Percentiles rank a stretch among this genome's conserved stretches.
Evolutionary conservation across 2,329 filamentous ascomycete species (phyloP).

Genomic region (Thielaviopsis populi): DNA sequence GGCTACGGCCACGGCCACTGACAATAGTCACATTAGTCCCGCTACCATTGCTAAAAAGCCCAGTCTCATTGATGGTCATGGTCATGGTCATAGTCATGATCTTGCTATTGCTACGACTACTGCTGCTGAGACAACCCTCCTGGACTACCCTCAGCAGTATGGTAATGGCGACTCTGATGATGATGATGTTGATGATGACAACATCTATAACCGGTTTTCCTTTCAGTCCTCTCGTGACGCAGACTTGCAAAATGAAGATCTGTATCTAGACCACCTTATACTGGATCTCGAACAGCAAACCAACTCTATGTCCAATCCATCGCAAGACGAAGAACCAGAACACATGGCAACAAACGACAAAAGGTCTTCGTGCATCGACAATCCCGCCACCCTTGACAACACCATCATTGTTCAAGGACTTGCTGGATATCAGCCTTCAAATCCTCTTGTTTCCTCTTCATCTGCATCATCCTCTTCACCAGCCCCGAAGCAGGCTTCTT

Average conservation of each 20-base stretch:
- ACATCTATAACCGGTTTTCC: background rate
- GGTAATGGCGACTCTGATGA: background rate
- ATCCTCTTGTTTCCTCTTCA: conserved; percentile 1
- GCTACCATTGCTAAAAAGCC: background rate
- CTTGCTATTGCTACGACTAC: background rate
- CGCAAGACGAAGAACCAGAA: background rate
- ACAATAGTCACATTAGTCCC: background rate
- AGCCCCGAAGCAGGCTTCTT: background rate
- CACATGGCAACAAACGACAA: background rate
- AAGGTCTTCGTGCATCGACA: background rate
- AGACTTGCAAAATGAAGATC: background rate
- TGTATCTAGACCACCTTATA: background rate
- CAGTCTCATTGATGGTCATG: background rate
- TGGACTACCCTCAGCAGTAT: background rate
- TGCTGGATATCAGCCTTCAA: background rate
- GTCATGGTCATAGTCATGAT: background rate
- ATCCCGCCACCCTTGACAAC: background rate
- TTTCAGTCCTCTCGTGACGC: background rate
- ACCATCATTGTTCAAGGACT: background rate
- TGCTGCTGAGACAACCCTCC: background rate
- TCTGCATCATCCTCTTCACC: too few species aligned
- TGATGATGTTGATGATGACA: background rate
- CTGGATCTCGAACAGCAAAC: background rate
- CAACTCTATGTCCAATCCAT: background rate
- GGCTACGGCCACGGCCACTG: background rate